Conservation (phyloP, 2,329 filamentous ascomycete genomes). For the Colletotrichum limetticola region DNA sequence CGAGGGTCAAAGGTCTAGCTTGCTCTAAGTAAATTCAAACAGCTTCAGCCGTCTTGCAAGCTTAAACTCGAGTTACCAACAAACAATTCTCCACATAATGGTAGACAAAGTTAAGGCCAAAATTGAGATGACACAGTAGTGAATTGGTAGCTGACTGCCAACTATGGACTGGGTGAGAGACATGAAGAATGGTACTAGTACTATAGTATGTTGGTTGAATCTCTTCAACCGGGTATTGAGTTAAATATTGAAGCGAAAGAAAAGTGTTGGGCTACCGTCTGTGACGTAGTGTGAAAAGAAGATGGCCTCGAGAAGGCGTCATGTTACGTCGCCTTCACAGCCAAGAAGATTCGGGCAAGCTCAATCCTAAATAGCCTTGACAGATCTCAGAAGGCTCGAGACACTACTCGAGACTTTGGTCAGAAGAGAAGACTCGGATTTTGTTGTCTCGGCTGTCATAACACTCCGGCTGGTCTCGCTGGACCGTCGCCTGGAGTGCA, state of each 20-base stretch:
- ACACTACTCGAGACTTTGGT: slow-evolving; percentile 34
- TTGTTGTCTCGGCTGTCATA: slow-evolving; percentile 25
- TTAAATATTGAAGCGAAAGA: too few species aligned
- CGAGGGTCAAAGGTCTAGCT: background rate
- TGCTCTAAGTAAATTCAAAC: fast-evolving
- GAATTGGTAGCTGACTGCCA: background rate
- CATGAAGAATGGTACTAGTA: background rate
- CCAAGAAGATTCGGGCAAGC: background rate
- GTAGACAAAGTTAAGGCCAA: too few species aligned
- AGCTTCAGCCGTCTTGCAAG: background rate
- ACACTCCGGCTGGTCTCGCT: slow-evolving; percentile 38
- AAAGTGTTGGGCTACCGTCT: background rate
- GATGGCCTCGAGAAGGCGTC: background rate
- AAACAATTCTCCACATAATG: too few species aligned
- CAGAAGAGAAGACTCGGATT: slow-evolving; percentile 34
- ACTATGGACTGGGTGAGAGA: background rate
- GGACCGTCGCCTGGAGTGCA: slow-evolving; percentile 36
- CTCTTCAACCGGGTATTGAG: background rate
- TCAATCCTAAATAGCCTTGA: background rate
- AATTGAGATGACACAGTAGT: too few species aligned
- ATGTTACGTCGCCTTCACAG: background rate
- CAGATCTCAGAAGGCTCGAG: slow-evolving; percentile 1
- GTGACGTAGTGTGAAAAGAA: background rate
- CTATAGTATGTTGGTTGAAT: background rate
- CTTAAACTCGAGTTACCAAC: background rate